phyloP scores from a whole-genome alignment of 352 stramenopile species.

The Pythium myriotylum region DNA sequence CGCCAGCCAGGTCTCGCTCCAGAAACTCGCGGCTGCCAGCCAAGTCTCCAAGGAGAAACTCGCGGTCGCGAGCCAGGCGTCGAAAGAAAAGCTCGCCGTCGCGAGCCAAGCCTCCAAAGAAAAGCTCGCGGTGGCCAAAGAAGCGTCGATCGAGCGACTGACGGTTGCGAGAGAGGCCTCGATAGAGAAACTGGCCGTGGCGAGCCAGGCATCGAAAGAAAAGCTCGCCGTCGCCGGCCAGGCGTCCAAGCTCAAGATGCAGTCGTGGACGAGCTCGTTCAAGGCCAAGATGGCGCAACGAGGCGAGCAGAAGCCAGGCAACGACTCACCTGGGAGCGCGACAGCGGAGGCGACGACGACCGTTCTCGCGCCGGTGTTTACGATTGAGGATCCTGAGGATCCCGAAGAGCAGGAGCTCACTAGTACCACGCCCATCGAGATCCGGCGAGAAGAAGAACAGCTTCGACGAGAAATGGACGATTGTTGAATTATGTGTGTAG shows the following conservation, averaged over 20 bases:
- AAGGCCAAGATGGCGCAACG: slow-evolving; percentile 29
- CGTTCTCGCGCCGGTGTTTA: slow-evolving; percentile 11
- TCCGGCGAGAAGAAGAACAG: slow-evolving; percentile 21
- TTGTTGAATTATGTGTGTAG: slow-evolving; percentile 26
- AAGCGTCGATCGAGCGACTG: slow-evolving; percentile 21
- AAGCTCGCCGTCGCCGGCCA: slow-evolving; percentile 22
- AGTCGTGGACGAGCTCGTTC: slow-evolving; percentile 27
- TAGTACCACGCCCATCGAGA: not conserved
- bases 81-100: slow-evolving; percentile 9
- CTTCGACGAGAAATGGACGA: slow-evolving; percentile 27
- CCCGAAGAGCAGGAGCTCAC: not conserved
- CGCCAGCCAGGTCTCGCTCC: slow-evolving; percentile 25
- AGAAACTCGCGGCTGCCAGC: slow-evolving; percentile 23
- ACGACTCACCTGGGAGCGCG: not conserved
- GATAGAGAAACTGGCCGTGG: slow-evolving; percentile 23
- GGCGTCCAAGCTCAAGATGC: slow-evolving; percentile 30
- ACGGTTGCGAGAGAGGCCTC: slow-evolving; percentile 11
- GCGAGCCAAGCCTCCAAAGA: slow-evolving; percentile 22
- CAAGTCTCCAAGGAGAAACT: slow-evolving; percentile 30
- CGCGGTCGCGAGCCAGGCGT: not conserved
- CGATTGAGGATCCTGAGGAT: slow-evolving; percentile 13
- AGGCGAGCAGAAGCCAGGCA: slow-evolving; percentile 10
- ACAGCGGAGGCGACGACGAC: not conserved
- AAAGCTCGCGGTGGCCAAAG: slow-evolving; percentile 17
- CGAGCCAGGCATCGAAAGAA: slow-evolving; percentile 22